Conservation (phyloP, 306 rosid species). For the Prunus mira region DNA sequence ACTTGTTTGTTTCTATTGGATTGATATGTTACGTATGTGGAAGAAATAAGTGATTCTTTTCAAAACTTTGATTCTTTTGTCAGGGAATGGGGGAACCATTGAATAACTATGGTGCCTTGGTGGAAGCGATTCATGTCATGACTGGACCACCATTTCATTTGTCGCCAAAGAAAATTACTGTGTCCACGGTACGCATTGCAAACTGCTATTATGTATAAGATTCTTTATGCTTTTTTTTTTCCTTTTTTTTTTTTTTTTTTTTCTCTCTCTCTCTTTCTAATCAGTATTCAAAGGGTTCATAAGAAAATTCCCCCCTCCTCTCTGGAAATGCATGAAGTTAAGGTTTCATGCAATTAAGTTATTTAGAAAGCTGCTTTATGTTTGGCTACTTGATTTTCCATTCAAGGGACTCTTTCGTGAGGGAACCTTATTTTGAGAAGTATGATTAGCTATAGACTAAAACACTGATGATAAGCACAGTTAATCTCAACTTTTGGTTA, state of each 20-base stretch:
- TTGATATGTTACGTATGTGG: not conserved
- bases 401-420: too few species aligned
- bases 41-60: not conserved
- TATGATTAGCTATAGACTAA: too few species aligned
- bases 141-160: conserved; percentile 75
- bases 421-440: too few species aligned
- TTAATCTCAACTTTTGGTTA: too few species aligned
- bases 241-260: not conserved
- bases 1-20: not conserved
- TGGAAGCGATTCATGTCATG: conserved; percentile 80
- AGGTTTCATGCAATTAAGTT: too few species aligned
- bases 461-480: too few species aligned
- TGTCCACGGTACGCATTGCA: conserved; percentile 62
- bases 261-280: not conserved
- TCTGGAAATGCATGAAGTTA: too few species aligned
- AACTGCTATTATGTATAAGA: not conserved
- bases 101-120: conserved; percentile 76
- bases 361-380: too few species aligned
- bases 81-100: conserved; percentile 99
- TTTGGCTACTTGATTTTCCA: too few species aligned
- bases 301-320: too few species aligned
- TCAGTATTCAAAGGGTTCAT: not conserved
- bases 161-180: conserved; percentile 73
- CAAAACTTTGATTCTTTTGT: not conserved
- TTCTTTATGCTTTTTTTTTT: not conserved